Base-by-base conservation (phyloP, 2,329 filamentous ascomycete species). In the Arthrobotrys megalospora region DNA sequence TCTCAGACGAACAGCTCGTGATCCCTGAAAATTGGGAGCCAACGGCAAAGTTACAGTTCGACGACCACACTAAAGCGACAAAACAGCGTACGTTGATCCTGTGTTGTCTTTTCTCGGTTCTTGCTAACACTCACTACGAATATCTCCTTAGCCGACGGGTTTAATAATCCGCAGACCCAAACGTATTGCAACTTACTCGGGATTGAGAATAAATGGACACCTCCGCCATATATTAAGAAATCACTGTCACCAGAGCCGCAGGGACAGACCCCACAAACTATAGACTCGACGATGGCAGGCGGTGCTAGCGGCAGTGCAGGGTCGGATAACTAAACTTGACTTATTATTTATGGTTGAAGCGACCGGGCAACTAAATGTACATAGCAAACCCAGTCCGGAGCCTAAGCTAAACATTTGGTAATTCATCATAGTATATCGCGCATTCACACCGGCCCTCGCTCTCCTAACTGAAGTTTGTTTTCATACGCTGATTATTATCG, bases 111-210 rank as follows among this genome's bases (percentile, higher is more conserved):
- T 21, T 43, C 19, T 21, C 16, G 36, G 6, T 58, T 47, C 19
- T 38, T 21, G 6, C 55, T 52, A 52, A 63, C 8, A 60, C 6
- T 16, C 7, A 38, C 16, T 8, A 24, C 12, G 32, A 63, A 65
- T 12, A 11, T 12, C 21, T n/a, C 32, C 21, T 21, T 66, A 71
- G 66, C 62, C 12, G 77, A 75, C 0, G 94, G 97, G 84, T 95
- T 95, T 83, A 93, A 90, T 3, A 98, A 96, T 82, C 91, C 92
- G 11, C 95, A 98, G 85, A 98, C 94, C 6, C 86, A 86, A n/a
- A 85, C 87, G 2, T 98, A 95, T 83, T 99, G 96, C 84, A 86
- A 90, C 70, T 85, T 98, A 69, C 82, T 98, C 0, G 90, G 88
- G 7, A 90, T 99, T 38, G 85, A 89, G 5, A 97, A 98, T 83